Percentiles rank a stretch among this genome's conserved stretches.
phyloP scores from a whole-genome alignment of 1,284 basidiomycete species.

The Marasmius fiardii region DNA sequence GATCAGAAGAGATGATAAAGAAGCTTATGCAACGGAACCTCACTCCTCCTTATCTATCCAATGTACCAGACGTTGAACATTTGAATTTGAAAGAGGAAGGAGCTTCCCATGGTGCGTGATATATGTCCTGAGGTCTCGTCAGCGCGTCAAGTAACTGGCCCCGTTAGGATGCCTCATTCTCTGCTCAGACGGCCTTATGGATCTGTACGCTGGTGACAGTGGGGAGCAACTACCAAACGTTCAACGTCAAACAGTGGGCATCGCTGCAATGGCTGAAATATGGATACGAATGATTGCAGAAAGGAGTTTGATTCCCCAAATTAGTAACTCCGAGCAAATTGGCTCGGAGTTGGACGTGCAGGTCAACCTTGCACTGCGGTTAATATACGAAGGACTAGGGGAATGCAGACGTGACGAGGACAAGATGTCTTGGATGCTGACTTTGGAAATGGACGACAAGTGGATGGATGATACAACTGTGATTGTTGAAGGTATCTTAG shows the following conservation, averaged over 20 bases:
- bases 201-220: slow-evolving; percentile 15
- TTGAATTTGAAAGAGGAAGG: slow-evolving; percentile 9
- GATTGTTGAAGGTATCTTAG: slow-evolving; percentile 7
- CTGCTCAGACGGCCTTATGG: slow-evolving; percentile 21
- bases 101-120: neutral
- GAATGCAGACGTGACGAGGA: slow-evolving; percentile 10
- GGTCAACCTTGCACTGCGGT: slow-evolving; percentile 17
- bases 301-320: neutral
- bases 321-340: neutral
- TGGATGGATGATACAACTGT: slow-evolving; percentile 19
- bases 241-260: neutral
- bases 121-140: too few species aligned
- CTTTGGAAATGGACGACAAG: slow-evolving; percentile 13
- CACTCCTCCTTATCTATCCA: slow-evolving; percentile 30
- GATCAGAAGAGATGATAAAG: slow-evolving; percentile 2
- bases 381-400: slow-evolving; percentile 20
- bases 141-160: too few species aligned
- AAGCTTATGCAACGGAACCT: slow-evolving; percentile 20
- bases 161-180: slow-evolving; percentile 18
- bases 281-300: slow-evolving; percentile 1
- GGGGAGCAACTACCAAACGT: neutral
- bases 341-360: slow-evolving; percentile 14
- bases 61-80: slow-evolving; percentile 25
- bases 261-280: neutral
- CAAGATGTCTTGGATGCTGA: slow-evolving; percentile 10